These are phyloP conservation scores for Scutellaria baicalensis DNA, from an alignment of 257 asterid genomes.

Conservation along the genomic window DNA sequence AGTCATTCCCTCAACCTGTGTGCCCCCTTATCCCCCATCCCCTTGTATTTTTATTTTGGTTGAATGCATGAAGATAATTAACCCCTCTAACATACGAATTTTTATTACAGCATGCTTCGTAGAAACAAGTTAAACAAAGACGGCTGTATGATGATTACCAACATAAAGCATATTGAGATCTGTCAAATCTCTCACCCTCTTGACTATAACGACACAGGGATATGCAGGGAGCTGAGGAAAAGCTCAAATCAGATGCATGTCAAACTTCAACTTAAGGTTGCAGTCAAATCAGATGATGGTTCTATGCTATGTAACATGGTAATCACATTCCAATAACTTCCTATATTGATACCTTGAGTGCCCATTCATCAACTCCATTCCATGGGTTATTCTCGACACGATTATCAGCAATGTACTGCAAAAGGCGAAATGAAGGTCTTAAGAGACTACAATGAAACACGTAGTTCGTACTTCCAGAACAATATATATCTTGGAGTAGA, in stretches of 20 bases:
- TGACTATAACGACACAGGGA: neutral
- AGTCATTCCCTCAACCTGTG: too few species aligned
- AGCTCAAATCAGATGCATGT: neutral
- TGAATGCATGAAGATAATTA: too few species aligned
- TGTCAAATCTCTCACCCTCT: too few species aligned
- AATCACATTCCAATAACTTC: constrained; percentile 4
- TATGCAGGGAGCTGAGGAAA: neutral
- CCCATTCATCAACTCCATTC: constrained; percentile 75
- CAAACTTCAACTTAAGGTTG: neutral
- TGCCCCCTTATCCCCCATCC: too few species aligned
- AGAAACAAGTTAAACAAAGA: too few species aligned
- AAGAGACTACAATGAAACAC: neutral
- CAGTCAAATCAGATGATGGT: neutral
- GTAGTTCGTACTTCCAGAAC: neutral
- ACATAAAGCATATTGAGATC: too few species aligned
- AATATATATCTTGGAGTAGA: neutral
- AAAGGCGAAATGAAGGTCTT: constrained; percentile 4
- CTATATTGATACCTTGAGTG: constrained; percentile 63
- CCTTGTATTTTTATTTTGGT: too few species aligned
- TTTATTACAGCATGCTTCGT: too few species aligned
- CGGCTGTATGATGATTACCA: too few species aligned
- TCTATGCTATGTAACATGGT: neutral
- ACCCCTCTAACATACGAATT: too few species aligned
- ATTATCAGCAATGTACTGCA: constrained; percentile 82
- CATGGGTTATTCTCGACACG: constrained; percentile 75